Conservation (phyloP, 1,139 yeast species). For the Suhomyces coccinellae region DNA sequence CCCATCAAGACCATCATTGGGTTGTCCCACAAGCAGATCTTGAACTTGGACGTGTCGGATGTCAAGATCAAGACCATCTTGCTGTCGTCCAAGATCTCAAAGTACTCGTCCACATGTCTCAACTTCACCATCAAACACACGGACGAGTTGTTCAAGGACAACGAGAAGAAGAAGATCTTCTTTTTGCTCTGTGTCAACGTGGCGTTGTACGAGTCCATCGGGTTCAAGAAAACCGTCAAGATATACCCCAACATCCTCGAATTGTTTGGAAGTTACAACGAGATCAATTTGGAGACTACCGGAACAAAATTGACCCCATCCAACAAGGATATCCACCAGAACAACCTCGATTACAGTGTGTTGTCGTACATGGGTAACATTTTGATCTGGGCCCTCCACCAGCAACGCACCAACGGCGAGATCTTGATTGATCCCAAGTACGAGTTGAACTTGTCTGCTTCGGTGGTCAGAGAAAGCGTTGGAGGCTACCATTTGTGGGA, state of each 20-base stretch:
- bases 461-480: conserved; percentile 26
- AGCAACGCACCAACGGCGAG: conserved; percentile 23
- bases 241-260: conserved; percentile 32
- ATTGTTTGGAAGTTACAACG: conserved; percentile 34
- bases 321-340: conserved; percentile 35
- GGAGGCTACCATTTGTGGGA: conserved; percentile 53
- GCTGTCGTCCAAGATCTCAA: conserved; percentile 33
- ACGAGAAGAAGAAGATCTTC: conserved; percentile 28
- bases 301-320: conserved; percentile 41
- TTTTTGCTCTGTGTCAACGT: conserved; percentile 36
- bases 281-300: conserved; percentile 37
- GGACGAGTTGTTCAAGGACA: conserved; percentile 29
- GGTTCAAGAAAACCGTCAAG: conserved; percentile 33
- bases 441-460: conserved; percentile 21
- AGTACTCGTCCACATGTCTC: conserved; percentile 32
- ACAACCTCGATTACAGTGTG: conserved; percentile 42
- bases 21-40: conserved; percentile 38
- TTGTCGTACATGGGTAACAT: conserved; percentile 45
- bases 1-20: conserved; percentile 46
- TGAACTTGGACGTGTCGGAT: conserved; percentile 35
- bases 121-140: conserved; percentile 31
- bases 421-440: conserved; percentile 23
- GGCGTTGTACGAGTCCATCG: conserved; percentile 43
- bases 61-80: conserved; percentile 44
- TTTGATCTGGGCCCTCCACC: conserved; percentile 40